Percentiles rank a stretch among this genome's conserved stretches.
phyloP scores from a whole-genome alignment of 176 grass and related monocot genomes.

The Zizania latifolia region DNA sequence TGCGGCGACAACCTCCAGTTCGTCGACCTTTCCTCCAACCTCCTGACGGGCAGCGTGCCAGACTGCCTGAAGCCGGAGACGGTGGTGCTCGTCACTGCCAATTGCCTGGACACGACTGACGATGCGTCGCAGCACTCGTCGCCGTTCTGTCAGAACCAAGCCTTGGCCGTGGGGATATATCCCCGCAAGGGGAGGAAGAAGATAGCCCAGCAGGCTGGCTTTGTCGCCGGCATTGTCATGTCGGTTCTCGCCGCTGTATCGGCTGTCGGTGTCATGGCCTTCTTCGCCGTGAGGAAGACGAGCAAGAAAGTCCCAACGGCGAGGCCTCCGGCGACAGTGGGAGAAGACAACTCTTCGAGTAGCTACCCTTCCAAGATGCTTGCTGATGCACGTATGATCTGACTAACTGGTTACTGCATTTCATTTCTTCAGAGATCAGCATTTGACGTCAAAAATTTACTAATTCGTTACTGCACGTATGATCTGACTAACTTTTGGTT shows the following conservation, averaged over 20 bases:
- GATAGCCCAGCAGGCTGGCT: background rate
- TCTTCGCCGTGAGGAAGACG: conserved; percentile 47
- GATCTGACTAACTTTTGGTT: background rate
- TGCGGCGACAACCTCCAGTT: conserved; percentile 68
- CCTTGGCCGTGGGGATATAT: conserved; percentile 76
- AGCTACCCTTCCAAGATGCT: conserved; percentile 64
- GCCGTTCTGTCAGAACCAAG: conserved; percentile 82
- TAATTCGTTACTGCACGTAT: no score
- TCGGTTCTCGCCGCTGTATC: conserved; percentile 31
- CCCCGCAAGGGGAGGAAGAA: conserved; percentile 37
- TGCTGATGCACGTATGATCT: conserved; percentile 88
- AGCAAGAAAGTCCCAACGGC: conserved; percentile 24
- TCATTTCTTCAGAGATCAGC: background rate
- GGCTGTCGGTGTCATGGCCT: conserved; percentile 28
- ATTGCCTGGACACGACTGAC: conserved; percentile 48
- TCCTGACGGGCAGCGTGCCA: conserved; percentile 60
- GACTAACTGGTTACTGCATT: background rate
- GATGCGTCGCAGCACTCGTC: conserved; percentile 47
- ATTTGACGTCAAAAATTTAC: background rate
- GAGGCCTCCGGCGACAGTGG: conserved; percentile 33
- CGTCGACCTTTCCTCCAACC: conserved; percentile 77
- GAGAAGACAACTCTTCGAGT: conserved; percentile 62
- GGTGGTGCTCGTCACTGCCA: conserved; percentile 44
- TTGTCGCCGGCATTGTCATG: conserved; percentile 35
- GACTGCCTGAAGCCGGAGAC: conserved; percentile 44